Percentiles rank a stretch among this genome's conserved stretches.
These are phyloP conservation scores for Curvularia hawaiiensis DNA, from an alignment of 2,329 filamentous ascomycete species.

Conservation along the genomic window DNA sequence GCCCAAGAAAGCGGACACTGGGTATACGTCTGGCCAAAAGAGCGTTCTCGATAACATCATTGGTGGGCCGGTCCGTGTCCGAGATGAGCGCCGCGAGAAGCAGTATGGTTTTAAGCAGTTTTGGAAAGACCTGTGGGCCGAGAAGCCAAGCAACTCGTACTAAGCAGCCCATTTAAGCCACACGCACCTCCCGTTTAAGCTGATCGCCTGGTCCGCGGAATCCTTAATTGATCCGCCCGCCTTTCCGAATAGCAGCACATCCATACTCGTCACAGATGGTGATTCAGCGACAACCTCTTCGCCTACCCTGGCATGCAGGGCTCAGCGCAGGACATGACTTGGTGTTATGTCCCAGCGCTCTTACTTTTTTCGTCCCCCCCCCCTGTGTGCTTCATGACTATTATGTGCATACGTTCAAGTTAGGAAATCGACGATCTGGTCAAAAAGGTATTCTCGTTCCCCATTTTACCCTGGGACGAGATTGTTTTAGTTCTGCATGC, in stretches of 20 bases:
- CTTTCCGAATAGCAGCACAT: neutral
- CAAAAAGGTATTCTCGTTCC: neutral
- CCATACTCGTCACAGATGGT: slow-evolving; percentile 3
- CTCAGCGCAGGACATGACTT: neutral
- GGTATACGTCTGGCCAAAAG: slow-evolving; percentile 49
- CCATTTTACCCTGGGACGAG: neutral
- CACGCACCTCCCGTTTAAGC: neutral
- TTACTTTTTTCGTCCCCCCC: neutral
- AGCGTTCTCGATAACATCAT: slow-evolving; percentile 68
- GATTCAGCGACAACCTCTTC: slow-evolving; percentile 7
- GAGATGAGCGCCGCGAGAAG: slow-evolving; percentile 74
- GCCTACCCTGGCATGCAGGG: slow-evolving; percentile 12
- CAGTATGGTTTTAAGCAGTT: slow-evolving; percentile 85
- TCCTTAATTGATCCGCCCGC: neutral
- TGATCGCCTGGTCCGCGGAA: slow-evolving; percentile 1
- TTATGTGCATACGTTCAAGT: slow-evolving; percentile 13
- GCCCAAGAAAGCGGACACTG: slow-evolving; percentile 42
- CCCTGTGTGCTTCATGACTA: slow-evolving; percentile 2
- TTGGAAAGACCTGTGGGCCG: slow-evolving; percentile 77
- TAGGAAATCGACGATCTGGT: slow-evolving; percentile 2
- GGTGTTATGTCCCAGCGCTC: neutral
- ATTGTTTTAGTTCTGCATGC: slow-evolving; percentile 5
- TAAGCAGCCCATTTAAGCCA: slow-evolving; percentile 2
- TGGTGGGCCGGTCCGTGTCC: slow-evolving; percentile 62
- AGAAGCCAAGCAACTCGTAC: slow-evolving; percentile 14